These are phyloP conservation scores for Plasmodium malariae DNA, from an alignment of 169 alveolate species.

Conservation along the genomic window DNA sequence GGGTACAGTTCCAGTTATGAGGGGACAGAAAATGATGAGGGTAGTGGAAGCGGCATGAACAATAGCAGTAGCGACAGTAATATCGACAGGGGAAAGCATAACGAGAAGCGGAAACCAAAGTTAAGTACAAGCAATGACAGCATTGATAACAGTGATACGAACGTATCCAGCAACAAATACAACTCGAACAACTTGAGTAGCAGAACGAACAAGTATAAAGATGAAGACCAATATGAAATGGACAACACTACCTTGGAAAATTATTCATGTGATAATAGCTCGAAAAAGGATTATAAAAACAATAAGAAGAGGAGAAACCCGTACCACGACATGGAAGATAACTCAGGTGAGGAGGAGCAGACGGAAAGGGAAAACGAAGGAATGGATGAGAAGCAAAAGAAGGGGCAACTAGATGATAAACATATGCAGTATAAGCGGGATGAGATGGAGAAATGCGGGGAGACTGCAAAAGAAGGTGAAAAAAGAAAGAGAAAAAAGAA, in stretches of 20 bases:
- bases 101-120: background rate
- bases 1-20: conserved; percentile 1
- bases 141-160: conserved; percentile 26
- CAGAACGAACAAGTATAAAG: conserved; percentile 7
- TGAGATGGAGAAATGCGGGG: no score
- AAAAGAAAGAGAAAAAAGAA: background rate
- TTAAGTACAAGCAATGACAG: background rate
- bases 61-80: background rate
- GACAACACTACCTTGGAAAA: conserved; percentile 54
- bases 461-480: background rate
- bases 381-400: background rate
- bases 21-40: background rate
- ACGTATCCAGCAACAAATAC: conserved; percentile 32
- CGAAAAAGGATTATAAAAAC: background rate
- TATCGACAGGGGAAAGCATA: background rate
- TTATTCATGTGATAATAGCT: conserved; percentile 20
- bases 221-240: conserved; percentile 2
- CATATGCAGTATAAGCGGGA: background rate
- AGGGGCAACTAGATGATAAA: background rate
- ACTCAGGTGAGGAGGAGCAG: background rate
- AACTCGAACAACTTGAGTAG: conserved; percentile 4
- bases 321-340: conserved; percentile 1
- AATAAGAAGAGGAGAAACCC: conserved; percentile 29
- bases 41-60: background rate
- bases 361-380: background rate